phyloP scores from a whole-genome alignment of 2,329 filamentous ascomycete species.

The Cordyceps cicadae region DNA sequence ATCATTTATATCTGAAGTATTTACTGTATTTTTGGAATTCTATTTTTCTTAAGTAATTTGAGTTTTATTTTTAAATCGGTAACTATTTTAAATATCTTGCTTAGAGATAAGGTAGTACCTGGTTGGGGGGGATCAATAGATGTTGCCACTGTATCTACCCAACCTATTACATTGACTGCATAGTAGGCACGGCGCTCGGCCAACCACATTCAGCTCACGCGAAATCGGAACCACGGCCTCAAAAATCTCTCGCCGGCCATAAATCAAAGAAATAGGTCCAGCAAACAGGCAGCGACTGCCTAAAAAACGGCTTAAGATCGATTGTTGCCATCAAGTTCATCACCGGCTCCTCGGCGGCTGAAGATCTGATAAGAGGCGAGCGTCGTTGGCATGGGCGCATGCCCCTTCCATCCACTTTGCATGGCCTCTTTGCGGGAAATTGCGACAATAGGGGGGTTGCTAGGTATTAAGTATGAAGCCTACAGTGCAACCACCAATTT shows the following conservation, averaged over 20 bases:
- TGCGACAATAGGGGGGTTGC: neutral
- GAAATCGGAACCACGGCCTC: neutral
- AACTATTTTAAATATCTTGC: no score
- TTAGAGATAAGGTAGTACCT: no score
- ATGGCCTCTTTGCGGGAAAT: neutral
- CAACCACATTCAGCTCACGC: neutral
- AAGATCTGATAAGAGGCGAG: slow-evolving; percentile 1
- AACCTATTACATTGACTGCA: neutral
- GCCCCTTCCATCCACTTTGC: neutral
- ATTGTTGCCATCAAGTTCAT: neutral
- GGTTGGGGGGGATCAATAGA: no score
- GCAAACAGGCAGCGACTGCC: neutral
- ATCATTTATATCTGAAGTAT: no score
- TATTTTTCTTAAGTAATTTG: no score
- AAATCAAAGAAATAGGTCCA: neutral
- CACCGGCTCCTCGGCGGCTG: neutral
- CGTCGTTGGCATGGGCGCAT: neutral
- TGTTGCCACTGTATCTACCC: neutral
- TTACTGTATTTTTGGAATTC: no score
- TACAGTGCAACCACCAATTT: neutral
- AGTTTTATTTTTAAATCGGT: no score
- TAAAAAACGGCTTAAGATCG: neutral
- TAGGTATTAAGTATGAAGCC: no score
- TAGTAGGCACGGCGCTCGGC: neutral
- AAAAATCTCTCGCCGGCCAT: neutral